These are phyloP conservation scores for Ocimum tenuiflorum DNA, from an alignment of 257 asterid genomes.

Conservation along the genomic window DNA sequence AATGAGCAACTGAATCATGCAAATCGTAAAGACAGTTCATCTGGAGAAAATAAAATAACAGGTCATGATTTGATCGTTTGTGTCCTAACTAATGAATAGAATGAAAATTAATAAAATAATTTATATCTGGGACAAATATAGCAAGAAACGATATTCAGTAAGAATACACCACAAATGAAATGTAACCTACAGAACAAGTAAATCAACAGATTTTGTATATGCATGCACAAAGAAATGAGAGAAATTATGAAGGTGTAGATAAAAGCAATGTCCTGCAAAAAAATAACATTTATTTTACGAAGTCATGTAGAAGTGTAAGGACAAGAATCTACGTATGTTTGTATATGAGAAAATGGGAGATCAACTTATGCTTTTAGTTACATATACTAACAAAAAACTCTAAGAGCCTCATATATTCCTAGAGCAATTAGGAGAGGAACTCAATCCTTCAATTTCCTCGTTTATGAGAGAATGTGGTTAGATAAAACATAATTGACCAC, in stretches of 20 bases:
- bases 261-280: too few species aligned
- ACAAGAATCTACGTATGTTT: background rate
- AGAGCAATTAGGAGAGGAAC: background rate
- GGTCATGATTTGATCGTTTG: background rate
- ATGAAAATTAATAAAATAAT: background rate
- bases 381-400: background rate
- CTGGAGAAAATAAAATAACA: background rate
- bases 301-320: background rate
- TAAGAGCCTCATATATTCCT: background rate
- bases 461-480: too few species aligned
- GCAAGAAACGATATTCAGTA: conserved; percentile 6
- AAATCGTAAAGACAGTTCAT: background rate
- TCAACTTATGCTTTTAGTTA: background rate
- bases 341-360: background rate
- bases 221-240: background rate
- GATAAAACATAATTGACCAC: too few species aligned
- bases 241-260: background rate
- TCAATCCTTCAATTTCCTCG: background rate
- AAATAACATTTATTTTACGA: background rate
- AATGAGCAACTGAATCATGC: background rate
- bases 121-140: background rate
- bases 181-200: background rate
- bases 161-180: background rate
- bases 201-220: background rate
- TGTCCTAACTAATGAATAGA: background rate